These are phyloP conservation scores for Striga hermonthica DNA, from an alignment of 305 asterid species.

Conservation along the genomic window DNA sequence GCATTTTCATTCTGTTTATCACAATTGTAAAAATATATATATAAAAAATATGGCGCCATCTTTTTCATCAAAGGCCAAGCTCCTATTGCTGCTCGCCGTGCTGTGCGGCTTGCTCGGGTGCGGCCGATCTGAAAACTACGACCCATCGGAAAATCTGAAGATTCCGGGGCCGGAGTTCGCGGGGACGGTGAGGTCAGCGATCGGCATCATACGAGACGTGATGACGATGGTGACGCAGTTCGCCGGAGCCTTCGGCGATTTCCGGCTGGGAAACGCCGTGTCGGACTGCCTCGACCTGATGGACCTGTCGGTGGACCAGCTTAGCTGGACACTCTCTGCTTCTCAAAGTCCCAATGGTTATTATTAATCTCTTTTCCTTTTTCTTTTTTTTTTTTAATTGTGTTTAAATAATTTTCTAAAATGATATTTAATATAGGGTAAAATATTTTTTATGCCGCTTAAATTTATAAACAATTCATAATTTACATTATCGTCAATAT, in stretches of 20 bases:
- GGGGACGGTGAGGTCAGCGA: slow-evolving; percentile 47
- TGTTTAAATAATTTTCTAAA: not conserved
- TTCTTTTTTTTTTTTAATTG: not conserved
- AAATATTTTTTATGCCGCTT: not conserved
- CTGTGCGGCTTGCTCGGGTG: not conserved
- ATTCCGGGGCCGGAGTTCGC: slow-evolving; percentile 62
- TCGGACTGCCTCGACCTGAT: slow-evolving; percentile 74
- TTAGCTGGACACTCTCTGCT: slow-evolving; percentile 57
- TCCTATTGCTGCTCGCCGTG: slow-evolving; percentile 19
- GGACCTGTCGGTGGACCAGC: slow-evolving; percentile 62
- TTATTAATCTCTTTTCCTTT: not conserved
- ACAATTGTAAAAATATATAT: not conserved
- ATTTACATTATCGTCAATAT: slow-evolving; percentile 7
- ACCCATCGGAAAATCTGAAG: slow-evolving; percentile 35
- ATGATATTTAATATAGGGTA: not conserved
- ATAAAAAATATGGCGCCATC: slow-evolving; percentile 31
- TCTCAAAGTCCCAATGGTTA: slow-evolving; percentile 58
- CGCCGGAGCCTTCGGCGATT: slow-evolving; percentile 48
- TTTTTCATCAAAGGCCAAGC: slow-evolving; percentile 18
- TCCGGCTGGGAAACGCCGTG: slow-evolving; percentile 60
- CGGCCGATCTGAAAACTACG: slow-evolving; percentile 22
- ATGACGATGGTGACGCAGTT: slow-evolving; percentile 49
- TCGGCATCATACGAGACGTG: slow-evolving; percentile 45
- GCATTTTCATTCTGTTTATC: not conserved
- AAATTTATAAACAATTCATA: not conserved